These are phyloP conservation scores for Nakaseomyces delphensis DNA, from an alignment of 1,139 yeast species.

Conservation along the genomic window DNA sequence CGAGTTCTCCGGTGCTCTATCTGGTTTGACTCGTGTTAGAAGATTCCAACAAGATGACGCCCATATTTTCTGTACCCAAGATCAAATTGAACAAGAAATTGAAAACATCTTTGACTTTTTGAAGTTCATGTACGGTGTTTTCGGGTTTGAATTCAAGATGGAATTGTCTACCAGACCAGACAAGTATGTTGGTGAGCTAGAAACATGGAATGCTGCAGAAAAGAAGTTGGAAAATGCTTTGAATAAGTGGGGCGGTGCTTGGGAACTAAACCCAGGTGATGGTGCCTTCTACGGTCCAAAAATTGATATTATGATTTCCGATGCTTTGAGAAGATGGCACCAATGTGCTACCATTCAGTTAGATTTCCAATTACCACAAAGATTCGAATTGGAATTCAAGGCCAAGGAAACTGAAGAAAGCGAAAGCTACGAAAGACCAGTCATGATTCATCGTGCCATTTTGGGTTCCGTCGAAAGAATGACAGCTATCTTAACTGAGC, in stretches of 20 bases:
- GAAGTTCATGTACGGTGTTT: constrained; percentile 67
- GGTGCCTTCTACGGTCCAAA: constrained; percentile 99
- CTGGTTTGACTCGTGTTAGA: constrained; percentile 91
- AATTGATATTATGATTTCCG: constrained; percentile 88
- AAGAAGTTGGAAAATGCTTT: constrained; percentile 63
- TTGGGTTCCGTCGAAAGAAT: constrained; percentile 97
- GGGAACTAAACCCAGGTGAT: constrained; percentile 92
- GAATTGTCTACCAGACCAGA: constrained; percentile 93
- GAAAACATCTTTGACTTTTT: constrained; percentile 71
- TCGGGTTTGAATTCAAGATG: constrained; percentile 84
- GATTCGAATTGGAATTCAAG: constrained; percentile 84
- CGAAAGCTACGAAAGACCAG: constrained; percentile 55
- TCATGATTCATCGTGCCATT: constrained; percentile 97
- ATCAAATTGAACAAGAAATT: constrained; percentile 80
- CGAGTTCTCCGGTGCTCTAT: constrained; percentile 83
- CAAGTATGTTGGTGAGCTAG: constrained; percentile 75
- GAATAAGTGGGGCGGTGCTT: constrained; percentile 67
- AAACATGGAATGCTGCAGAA: constrained; percentile 88
- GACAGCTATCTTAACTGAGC: constrained; percentile 96
- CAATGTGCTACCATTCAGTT: constrained; percentile 97
- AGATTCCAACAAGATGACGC: constrained; percentile 99
- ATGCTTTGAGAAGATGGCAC: constrained; percentile 87
- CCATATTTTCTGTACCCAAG: constrained; percentile 87
- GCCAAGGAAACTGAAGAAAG: constrained; percentile 47
- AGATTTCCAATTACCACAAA: constrained; percentile 91